Evolutionary conservation across 2,329 filamentous ascomycete genomes (phyloP), one percentile per base, ranked within the genome.

Genomic region (Claviceps quebecensis): DNA sequence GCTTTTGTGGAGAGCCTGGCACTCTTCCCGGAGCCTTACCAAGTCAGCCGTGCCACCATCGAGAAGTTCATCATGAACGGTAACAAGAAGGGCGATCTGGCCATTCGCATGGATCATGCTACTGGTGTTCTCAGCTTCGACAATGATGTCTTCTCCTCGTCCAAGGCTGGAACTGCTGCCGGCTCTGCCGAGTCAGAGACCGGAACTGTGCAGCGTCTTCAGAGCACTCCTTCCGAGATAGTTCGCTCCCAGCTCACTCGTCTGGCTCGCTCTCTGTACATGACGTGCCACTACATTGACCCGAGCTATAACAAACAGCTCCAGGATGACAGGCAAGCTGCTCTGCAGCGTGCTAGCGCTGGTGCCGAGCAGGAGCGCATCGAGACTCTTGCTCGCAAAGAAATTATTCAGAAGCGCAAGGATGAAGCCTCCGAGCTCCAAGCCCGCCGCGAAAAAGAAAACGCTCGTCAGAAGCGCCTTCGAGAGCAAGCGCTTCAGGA

Each of bases 41-140:
- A 96, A 71, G 89, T 97, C 59, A 86, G 80, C 56, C 83, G 86
- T 50, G 82, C 84, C 58, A 95, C 87, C 55, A 94, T 98, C 59
- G 93, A 98, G 76, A 98, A 97, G 74, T 98, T 98, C 77, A 97
- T 98, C 77, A 98, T 98, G 93, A 98, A 98, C 70, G 93, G 93
- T 57, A 97, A 95, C 80, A 98, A 98, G 82, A 98, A 98, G 80
- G 93, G 93, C 52, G 93, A 98, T 62, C 78, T 98, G 45, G 86
- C 93, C 50, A 94, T 98, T 61, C 89, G 93, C 55, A 88, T 97
- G 70, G 87, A 97, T 65, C 93, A 98, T 66, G 89, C 89, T 55
- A 91, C 90, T 50, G 89, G 93, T 54, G 87, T 96, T 48, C 80
- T 98, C 54, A 96, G 89, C 67, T 98, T 98, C 61, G 93, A 98